Percentiles rank a stretch among this genome's conserved stretches.
Evolutionary conservation across 2,329 filamentous ascomycete species (phyloP).

Genomic region (Hymenoscyphus infarciens): DNA sequence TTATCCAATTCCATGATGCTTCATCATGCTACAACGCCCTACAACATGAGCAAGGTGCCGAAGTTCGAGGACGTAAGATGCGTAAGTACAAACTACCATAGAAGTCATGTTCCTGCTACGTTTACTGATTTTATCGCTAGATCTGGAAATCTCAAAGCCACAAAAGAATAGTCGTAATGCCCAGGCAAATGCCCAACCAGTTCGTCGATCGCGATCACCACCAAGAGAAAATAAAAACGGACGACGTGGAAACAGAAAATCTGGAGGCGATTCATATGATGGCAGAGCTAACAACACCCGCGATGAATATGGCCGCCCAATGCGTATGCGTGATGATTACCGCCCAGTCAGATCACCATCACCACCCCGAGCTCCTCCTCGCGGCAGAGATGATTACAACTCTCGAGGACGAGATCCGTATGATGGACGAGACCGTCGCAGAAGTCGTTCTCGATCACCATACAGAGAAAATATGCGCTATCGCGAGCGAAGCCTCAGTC

Average conservation of each 20-base stretch:
- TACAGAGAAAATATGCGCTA: slow-evolving; percentile 51
- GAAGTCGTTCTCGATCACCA: slow-evolving; percentile 69
- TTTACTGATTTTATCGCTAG: slow-evolving; percentile 45
- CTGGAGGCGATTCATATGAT: slow-evolving; percentile 42
- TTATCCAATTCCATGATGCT: slow-evolving; percentile 85
- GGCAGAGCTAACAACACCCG: slow-evolving; percentile 27
- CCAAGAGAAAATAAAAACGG: slow-evolving; percentile 43
- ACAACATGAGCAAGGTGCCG: slow-evolving; percentile 71
- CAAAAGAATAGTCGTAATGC: slow-evolving; percentile 72
- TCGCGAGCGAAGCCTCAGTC: slow-evolving; percentile 68
- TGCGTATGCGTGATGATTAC: slow-evolving; percentile 60
- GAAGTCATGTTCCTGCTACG: not conserved
- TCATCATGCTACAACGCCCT: slow-evolving; percentile 73
- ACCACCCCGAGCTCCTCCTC: slow-evolving; percentile 52
- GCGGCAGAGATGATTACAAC: slow-evolving; percentile 61
- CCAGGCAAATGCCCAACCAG: slow-evolving; percentile 13
- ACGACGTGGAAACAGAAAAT: slow-evolving; percentile 37
- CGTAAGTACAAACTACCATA: slow-evolving; percentile 56
- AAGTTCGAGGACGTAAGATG: slow-evolving; percentile 86
- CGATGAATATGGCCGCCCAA: slow-evolving; percentile 40
- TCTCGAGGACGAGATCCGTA: slow-evolving; percentile 35
- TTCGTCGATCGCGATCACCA: slow-evolving; percentile 59
- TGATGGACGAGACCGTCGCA: slow-evolving; percentile 40
- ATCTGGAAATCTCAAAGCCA: slow-evolving; percentile 84
- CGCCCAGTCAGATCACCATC: slow-evolving; percentile 58